These are phyloP conservation scores for Piper longum DNA, from an alignment of 164 flowering plant species.

Conservation along the genomic window DNA sequence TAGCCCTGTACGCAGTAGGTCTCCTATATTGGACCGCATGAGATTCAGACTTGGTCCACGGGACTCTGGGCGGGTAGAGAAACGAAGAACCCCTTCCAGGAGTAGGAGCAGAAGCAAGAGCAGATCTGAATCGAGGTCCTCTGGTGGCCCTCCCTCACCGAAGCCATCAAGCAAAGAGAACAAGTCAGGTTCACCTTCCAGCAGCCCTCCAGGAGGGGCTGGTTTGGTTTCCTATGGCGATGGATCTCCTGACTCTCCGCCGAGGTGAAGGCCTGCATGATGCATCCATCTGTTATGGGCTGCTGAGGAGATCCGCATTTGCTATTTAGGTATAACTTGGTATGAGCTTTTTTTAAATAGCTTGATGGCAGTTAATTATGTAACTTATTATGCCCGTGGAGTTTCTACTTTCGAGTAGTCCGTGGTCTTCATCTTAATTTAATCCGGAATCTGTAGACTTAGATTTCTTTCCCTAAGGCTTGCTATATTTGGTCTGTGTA, in stretches of 20 bases:
- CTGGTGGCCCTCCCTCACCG: constrained; percentile 41
- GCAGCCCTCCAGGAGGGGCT: constrained; percentile 10
- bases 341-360: too few species aligned
- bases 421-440: too few species aligned
- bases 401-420: too few species aligned
- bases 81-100: constrained; percentile 41
- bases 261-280: constrained; percentile 12
- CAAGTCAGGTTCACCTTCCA: constrained; percentile 42
- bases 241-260: constrained; percentile 18
- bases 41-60: constrained; percentile 39
- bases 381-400: too few species aligned
- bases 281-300: too few species aligned
- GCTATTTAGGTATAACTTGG: too few species aligned
- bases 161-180: constrained; percentile 24
- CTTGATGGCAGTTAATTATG: too few species aligned
- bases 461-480: too few species aligned
- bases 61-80: constrained; percentile 15
- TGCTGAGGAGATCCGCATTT: too few species aligned
- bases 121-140: constrained; percentile 41
- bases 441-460: too few species aligned
- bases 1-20: constrained; percentile 52
- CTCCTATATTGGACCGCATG: constrained; percentile 35
- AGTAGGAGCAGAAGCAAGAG: constrained; percentile 43
- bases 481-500: too few species aligned
- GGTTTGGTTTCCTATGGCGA: constrained; percentile 16